Base-by-base conservation (phyloP, 441 rosid species). In the Mallotus repandus region DNA sequence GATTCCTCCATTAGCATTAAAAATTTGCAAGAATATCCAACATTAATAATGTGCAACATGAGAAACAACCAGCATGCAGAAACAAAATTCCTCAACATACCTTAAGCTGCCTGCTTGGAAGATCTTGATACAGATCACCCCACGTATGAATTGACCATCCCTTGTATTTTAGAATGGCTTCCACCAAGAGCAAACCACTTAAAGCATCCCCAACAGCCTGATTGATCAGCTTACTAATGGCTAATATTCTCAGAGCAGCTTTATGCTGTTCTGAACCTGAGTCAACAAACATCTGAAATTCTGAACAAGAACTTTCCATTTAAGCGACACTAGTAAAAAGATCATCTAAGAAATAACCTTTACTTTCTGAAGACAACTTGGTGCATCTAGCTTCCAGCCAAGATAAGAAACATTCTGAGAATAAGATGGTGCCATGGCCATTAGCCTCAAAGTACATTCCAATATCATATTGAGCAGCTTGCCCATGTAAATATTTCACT, bases 151-250 rank as follows among this genome's bases (percentile, higher is more conserved):
- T 79, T 12, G 99, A 91, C 98, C 98, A 96, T 35, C 89, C 89
- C 89, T 77, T 82, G 80, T 89, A 83, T 72, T 66, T 84, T 80
- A 96, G 83, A 84, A 93, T 88, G 65, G 82, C 93, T 80, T 96
- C 99, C 81, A 89, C 99, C 80, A 93, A 84, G 54, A 96, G 95
- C 86, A 96, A 69, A 70, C 86, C 89, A 69, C 99, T 90, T 82
- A 96, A 69, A 78, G 99, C 97, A 68, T 96, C 99, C 74, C 99
- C 99, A 78, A 88, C 93, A 46, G 99, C 98, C 86, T 93, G 99
- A 87, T 96, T 91, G 76, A 96, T 86, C 83, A 96, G 77, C 68
- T 88, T 90, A 84, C 97, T 90, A 63, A 85, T 90, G 0, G 97
- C 95, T 79, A 91, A 76, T 56, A 96, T 83, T 80, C 98, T 89